Percentiles rank a stretch among this genome's conserved stretches.
These are phyloP conservation scores for Draba incana DNA, from an alignment of 345 rosid genomes.

Conservation along the genomic window DNA sequence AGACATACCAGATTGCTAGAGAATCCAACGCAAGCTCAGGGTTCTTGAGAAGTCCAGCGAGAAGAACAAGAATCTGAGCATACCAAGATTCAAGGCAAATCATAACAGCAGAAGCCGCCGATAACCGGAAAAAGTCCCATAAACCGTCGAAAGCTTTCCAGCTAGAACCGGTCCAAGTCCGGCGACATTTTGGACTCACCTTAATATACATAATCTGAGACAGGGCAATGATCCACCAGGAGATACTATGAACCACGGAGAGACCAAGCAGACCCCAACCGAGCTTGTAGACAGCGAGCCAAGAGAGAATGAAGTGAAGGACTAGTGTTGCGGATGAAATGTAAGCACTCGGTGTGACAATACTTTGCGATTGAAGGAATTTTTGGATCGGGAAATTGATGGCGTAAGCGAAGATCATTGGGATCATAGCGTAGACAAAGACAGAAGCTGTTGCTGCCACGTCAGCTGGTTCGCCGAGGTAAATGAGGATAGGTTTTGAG, in stretches of 20 bases:
- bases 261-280: conserved; percentile 56
- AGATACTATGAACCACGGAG: conserved; percentile 50
- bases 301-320: conserved; percentile 53
- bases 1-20: conserved; percentile 55
- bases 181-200: conserved; percentile 47
- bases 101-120: conserved; percentile 70
- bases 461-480: conserved; percentile 58
- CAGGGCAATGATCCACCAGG: conserved; percentile 63
- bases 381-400: conserved; percentile 70
- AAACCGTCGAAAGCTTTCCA: conserved; percentile 57
- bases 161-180: conserved; percentile 62
- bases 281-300: conserved; percentile 52
- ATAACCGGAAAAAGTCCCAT: conserved; percentile 54
- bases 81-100: conserved; percentile 68
- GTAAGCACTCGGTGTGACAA: conserved; percentile 69
- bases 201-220: conserved; percentile 61
- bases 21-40: conserved; percentile 65
- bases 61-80: conserved; percentile 55
- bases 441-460: conserved; percentile 61
- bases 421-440: conserved; percentile 68
- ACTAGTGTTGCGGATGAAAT: conserved; percentile 53
- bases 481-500: conserved; percentile 52
- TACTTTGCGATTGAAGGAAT: conserved; percentile 65
- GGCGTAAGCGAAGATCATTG: conserved; percentile 70
- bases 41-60: conserved; percentile 62